These are phyloP conservation scores for Suaeda aralocaspica DNA, from an alignment of 148 eudicot species.

Conservation along the genomic window DNA sequence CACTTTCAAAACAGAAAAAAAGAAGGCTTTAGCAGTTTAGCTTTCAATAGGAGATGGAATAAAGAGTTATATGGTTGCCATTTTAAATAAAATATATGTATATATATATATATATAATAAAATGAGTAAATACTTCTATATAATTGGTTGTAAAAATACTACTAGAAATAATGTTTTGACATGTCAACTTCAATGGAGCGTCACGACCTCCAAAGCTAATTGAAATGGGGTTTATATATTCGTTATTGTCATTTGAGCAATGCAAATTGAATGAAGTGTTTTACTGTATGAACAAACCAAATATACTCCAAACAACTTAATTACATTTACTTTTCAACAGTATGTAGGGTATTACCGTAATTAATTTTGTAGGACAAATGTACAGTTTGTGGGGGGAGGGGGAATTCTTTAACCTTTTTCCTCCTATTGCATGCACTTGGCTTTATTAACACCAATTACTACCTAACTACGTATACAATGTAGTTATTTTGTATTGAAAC, in stretches of 20 bases:
- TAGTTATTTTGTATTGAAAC: too few species aligned
- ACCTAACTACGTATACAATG: too few species aligned
- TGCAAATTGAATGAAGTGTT: slow-evolving; percentile 14
- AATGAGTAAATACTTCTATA: too few species aligned
- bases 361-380: too few species aligned
- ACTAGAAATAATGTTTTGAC: slow-evolving; percentile 13
- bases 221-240: too few species aligned
- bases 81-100: neutral
- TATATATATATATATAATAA: too few species aligned
- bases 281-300: slow-evolving; percentile 18
- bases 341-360: neutral
- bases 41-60: slow-evolving; percentile 6
- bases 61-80: neutral
- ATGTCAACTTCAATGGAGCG: slow-evolving; percentile 24
- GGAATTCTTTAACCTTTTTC: too few species aligned
- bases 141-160: neutral
- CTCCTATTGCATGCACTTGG: too few species aligned
- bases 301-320: neutral
- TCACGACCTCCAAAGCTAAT: slow-evolving; percentile 13
- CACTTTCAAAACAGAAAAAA: slow-evolving; percentile 2
- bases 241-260: neutral
- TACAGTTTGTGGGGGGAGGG: too few species aligned
- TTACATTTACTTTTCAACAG: too few species aligned
- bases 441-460: too few species aligned
- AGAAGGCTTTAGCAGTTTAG: too few species aligned